Conservation (phyloP, 306 rosid species). For the Ammopiptanthus mongolicus region DNA sequence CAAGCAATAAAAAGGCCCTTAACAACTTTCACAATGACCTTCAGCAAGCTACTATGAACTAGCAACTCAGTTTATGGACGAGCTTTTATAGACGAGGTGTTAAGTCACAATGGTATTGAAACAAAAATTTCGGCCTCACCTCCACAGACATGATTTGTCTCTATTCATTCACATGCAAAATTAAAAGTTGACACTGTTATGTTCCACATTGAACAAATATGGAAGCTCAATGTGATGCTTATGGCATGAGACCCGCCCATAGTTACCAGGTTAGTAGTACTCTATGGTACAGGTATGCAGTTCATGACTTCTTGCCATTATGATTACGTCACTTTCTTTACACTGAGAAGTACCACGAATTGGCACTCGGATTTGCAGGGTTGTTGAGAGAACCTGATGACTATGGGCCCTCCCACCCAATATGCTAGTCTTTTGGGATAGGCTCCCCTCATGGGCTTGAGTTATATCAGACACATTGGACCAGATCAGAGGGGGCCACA, state of each 20-base stretch:
- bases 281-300: background rate
- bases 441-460: background rate
- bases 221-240: background rate
- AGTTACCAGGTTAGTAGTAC: background rate
- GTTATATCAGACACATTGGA: background rate
- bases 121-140: background rate
- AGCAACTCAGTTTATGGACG: background rate
- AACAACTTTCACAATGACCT: conserved; percentile 1
- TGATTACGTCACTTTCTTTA: background rate
- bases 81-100: background rate
- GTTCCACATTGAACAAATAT: background rate
- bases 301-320: background rate
- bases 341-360: background rate
- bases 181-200: background rate
- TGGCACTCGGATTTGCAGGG: background rate
- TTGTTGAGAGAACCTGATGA: background rate
- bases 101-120: conserved; percentile 10
- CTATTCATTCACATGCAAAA: conserved; percentile 3
- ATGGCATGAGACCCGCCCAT: background rate
- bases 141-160: background rate
- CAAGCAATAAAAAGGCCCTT: background rate
- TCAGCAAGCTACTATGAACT: conserved; percentile 5
- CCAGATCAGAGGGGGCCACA: background rate
- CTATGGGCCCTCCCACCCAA: background rate
- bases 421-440: background rate